A percentile compares a stretch with the other conserved stretches of the same genome.
These are phyloP conservation scores for Smallanthus sonchifolius DNA, from an alignment of 129 eudicot species.

Conservation along the genomic window DNA sequence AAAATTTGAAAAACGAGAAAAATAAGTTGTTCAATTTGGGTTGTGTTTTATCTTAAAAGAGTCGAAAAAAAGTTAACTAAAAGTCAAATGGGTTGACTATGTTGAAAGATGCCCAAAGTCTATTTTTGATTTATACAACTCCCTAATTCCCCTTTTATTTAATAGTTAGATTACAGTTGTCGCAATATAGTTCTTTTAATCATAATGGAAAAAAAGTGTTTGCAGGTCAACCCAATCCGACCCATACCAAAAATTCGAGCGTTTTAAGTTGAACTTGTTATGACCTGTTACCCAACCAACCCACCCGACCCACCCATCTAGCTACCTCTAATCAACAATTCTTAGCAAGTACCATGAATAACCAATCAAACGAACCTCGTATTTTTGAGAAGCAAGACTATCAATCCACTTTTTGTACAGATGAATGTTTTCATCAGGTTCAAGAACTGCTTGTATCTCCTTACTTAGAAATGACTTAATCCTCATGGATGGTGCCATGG, in stretches of 20 bases:
- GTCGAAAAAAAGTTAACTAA: not conserved
- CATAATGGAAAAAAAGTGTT: not conserved
- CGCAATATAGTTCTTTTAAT: not conserved
- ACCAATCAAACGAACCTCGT: slow-evolving; percentile 38
- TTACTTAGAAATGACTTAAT: slow-evolving; percentile 42
- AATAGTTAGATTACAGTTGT: not conserved
- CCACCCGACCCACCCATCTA: not conserved
- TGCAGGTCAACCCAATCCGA: not conserved
- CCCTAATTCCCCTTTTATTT: not conserved
- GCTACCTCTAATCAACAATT: not conserved
- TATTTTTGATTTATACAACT: not conserved
- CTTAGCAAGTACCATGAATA: not conserved
- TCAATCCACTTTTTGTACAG: slow-evolving; percentile 55
- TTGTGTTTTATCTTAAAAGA: not conserved
- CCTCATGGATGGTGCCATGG: slow-evolving; percentile 59
- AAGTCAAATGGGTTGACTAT: not conserved
- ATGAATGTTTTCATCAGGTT: slow-evolving; percentile 42
- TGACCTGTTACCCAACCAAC: not conserved
- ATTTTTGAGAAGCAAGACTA: slow-evolving; percentile 42
- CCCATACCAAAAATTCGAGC: not conserved
- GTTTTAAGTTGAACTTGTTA: not conserved
- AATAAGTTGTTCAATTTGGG: not conserved
- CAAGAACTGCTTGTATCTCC: slow-evolving; percentile 43
- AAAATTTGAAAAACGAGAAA: not conserved
- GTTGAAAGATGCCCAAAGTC: not conserved